A percentile compares a stretch with the other conserved stretches of the same genome.
Evolutionary conservation across 2,329 filamentous ascomycete species (phyloP).

Genomic region (Botrytis sinoallii): DNA sequence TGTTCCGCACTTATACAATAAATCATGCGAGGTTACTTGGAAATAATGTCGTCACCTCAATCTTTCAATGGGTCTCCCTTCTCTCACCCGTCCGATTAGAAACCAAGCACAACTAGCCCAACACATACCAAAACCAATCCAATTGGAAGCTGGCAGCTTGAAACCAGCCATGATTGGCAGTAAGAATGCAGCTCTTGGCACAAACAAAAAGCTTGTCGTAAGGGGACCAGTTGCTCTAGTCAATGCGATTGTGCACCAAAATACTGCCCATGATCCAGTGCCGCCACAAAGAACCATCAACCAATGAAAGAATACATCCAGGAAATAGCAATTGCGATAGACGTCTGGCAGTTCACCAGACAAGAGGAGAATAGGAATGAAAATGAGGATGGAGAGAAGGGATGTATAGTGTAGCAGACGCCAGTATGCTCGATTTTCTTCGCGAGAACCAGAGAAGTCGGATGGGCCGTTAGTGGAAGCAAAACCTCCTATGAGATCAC

Average conservation of each 20-base stretch:
- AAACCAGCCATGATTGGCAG: conserved; percentile 46
- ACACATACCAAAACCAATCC: conserved; percentile 50
- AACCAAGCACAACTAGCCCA: conserved; percentile 51
- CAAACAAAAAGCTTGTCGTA: conserved; percentile 48
- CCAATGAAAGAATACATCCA: conserved; percentile 56
- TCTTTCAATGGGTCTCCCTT: conserved; percentile 32
- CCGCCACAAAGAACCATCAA: conserved; percentile 49
- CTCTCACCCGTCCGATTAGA: conserved; percentile 43
- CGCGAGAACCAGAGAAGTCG: conserved; percentile 39
- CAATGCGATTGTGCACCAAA: conserved; percentile 47
- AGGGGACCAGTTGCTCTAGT: conserved; percentile 50
- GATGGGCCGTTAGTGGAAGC: conserved; percentile 23
- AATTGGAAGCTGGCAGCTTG: conserved; percentile 49
- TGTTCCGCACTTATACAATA: neutral
- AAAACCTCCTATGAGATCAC: conserved; percentile 43
- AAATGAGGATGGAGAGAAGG: conserved; percentile 46
- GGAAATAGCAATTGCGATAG: conserved; percentile 50
- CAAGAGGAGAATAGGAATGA: conserved; percentile 48
- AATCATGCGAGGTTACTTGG: neutral
- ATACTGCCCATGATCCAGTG: conserved; percentile 47
- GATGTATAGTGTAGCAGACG: conserved; percentile 51
- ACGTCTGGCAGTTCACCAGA: conserved; percentile 50
- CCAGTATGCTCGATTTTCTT: conserved; percentile 51
- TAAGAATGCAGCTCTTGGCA: conserved; percentile 49
- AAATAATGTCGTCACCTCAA: conserved; percentile 23